These are phyloP conservation scores for Phytopythium vexans DNA, from an alignment of 352 stramenopile species.

Conservation along the genomic window DNA sequence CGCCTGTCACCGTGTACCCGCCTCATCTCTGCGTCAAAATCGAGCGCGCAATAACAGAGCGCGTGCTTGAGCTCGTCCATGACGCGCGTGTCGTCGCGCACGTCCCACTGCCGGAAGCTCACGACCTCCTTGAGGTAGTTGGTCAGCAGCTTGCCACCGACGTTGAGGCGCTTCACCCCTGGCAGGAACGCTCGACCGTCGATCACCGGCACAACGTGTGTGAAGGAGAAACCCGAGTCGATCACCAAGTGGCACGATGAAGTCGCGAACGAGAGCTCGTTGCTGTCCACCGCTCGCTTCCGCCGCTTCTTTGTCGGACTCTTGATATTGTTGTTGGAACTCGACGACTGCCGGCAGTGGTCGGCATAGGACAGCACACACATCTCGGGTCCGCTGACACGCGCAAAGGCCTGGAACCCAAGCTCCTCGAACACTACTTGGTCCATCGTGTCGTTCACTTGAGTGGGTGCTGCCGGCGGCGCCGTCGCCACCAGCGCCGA, in stretches of 20 bases:
- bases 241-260: slow-evolving; percentile 82
- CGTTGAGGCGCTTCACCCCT: slow-evolving; percentile 79
- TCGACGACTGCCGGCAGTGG: slow-evolving; percentile 18
- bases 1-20: slow-evolving; percentile 32
- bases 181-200: slow-evolving; percentile 43
- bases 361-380: slow-evolving; percentile 61
- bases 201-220: slow-evolving; percentile 91
- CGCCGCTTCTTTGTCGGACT: slow-evolving; percentile 15
- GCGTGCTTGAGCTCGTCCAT: slow-evolving; percentile 88
- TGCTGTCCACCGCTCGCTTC: slow-evolving; percentile 15
- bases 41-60: slow-evolving; percentile 86
- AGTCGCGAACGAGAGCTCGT: slow-evolving; percentile 31
- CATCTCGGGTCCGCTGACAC: slow-evolving; percentile 52
- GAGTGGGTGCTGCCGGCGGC: slow-evolving; percentile 48
- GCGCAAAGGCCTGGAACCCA: slow-evolving; percentile 49
- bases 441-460: slow-evolving; percentile 72
- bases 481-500: slow-evolving; percentile 54
- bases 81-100: slow-evolving; percentile 89
- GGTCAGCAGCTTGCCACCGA: slow-evolving; percentile 95
- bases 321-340: slow-evolving; percentile 5
- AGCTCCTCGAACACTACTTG: slow-evolving; percentile 82
- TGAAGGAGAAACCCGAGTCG: slow-evolving; percentile 96
- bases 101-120: slow-evolving; percentile 95
- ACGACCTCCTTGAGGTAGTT: slow-evolving; percentile 97
- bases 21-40: slow-evolving; percentile 81